phyloP scores from a whole-genome alignment of 805 yeast genomes.

The Cyberlindnera americana region DNA sequence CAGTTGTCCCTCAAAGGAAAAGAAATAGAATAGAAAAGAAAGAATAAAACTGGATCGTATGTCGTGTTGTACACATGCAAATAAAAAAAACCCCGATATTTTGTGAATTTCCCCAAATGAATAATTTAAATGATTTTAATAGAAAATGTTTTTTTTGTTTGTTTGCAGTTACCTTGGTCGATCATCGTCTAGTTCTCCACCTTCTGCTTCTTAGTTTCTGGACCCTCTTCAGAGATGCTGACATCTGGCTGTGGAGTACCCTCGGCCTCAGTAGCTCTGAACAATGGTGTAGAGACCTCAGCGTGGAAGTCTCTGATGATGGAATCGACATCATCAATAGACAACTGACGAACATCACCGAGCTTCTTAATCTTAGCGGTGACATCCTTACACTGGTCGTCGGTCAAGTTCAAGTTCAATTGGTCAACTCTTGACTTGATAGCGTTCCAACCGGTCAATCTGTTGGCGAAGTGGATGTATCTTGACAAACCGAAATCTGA shows the following conservation, averaged over 20 bases:
- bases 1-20: neutral
- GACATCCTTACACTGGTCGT: constrained; percentile 92
- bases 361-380: constrained; percentile 88
- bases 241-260: constrained; percentile 23
- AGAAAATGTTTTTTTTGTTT: too few species aligned
- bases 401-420: constrained; percentile 83
- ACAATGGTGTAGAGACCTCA: constrained; percentile 55
- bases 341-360: constrained; percentile 92
- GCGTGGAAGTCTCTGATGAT: constrained; percentile 93
- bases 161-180: too few species aligned
- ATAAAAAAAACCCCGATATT: too few species aligned
- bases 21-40: too few species aligned
- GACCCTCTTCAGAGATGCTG: constrained; percentile 22
- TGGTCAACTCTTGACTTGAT: constrained; percentile 98
- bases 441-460: constrained; percentile 99
- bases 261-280: constrained; percentile 27
- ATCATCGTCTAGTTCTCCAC: constrained; percentile 20
- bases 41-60: neutral
- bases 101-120: too few species aligned
- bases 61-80: too few species aligned
- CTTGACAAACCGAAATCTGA: constrained; percentile 93
- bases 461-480: constrained; percentile 96
- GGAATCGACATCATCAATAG: constrained; percentile 96
- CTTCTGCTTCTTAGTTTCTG: constrained; percentile 32
- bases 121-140: too few species aligned